Evolutionary conservation across 306 rosid genomes (phyloP).

Genomic region (Rosa lucieae): DNA sequence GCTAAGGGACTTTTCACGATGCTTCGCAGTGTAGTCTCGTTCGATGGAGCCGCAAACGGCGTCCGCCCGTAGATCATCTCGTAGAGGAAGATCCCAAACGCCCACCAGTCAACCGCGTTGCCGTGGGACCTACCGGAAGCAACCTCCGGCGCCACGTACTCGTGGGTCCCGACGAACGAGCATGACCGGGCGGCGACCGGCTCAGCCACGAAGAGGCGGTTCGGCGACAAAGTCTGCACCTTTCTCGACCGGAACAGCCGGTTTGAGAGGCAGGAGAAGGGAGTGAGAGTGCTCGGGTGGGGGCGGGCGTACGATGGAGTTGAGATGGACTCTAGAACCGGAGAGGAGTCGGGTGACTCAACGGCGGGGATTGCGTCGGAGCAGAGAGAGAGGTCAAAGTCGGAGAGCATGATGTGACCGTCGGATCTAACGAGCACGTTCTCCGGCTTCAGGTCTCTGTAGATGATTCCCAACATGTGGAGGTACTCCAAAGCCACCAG

Average conservation of each 20-base stretch:
- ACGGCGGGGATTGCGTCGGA: slow-evolving; percentile 86
- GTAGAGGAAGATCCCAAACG: slow-evolving; percentile 80
- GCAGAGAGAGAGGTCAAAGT: slow-evolving; percentile 84
- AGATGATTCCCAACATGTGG: slow-evolving; percentile 96
- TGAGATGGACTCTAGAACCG: slow-evolving; percentile 24
- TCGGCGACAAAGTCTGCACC: slow-evolving; percentile 53
- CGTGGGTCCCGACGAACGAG: slow-evolving; percentile 95
- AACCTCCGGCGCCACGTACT: slow-evolving; percentile 91
- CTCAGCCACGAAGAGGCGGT: slow-evolving; percentile 89
- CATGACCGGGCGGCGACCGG: slow-evolving; percentile 82
- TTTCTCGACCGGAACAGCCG: slow-evolving; percentile 74
- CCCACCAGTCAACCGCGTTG: slow-evolving; percentile 99
- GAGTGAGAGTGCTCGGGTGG: slow-evolving; percentile 8
- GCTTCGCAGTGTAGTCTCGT: slow-evolving; percentile 63
- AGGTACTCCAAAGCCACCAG: slow-evolving; percentile 95
- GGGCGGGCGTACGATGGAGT: slow-evolving; percentile 36
- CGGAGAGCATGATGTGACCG: slow-evolving; percentile 99
- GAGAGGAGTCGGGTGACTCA: slow-evolving; percentile 52
- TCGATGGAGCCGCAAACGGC: slow-evolving; percentile 74
- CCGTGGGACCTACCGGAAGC: slow-evolving; percentile 97
- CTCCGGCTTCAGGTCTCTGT: slow-evolving; percentile 94
- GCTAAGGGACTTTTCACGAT: slow-evolving; percentile 62
- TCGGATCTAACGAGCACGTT: slow-evolving; percentile 95
- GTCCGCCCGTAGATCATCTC: slow-evolving; percentile 89
- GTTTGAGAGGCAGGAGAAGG: slow-evolving; percentile 58